Conservation (phyloP, 805 yeast genomes). For the Candida yuanshanica region DNA sequence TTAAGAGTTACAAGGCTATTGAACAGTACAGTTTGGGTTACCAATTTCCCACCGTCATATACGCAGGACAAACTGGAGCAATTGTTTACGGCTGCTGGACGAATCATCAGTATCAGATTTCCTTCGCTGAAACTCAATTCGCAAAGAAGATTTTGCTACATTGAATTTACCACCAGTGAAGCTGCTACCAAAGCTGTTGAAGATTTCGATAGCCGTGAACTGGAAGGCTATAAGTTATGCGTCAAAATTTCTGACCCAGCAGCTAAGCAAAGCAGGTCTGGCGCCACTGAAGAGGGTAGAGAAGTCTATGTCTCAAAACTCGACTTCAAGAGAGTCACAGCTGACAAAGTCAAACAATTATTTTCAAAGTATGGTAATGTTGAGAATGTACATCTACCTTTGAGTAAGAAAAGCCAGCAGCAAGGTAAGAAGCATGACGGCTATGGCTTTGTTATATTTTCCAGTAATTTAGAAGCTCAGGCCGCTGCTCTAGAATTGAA, state of each 20-base stretch:
- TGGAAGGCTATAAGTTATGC: slow-evolving; percentile 37
- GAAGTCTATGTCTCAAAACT: slow-evolving; percentile 53
- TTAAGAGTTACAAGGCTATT: slow-evolving; percentile 41
- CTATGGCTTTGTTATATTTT: slow-evolving; percentile 57
- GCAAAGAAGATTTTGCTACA: slow-evolving; percentile 67
- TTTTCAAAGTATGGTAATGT: slow-evolving; percentile 49
- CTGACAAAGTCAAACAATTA: slow-evolving; percentile 30
- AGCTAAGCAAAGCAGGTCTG: slow-evolving; percentile 34
- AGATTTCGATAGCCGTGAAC: slow-evolving; percentile 32
- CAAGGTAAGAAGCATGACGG: slow-evolving; percentile 43
- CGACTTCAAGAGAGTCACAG: slow-evolving; percentile 38
- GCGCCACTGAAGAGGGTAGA: slow-evolving; percentile 46
- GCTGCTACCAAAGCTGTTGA: slow-evolving; percentile 40
- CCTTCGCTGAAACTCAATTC: slow-evolving; percentile 56
- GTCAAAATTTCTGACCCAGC: slow-evolving; percentile 63
- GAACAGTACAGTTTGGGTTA: slow-evolving; percentile 59
- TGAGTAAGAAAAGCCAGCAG: slow-evolving; percentile 22
- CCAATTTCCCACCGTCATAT: slow-evolving; percentile 63
- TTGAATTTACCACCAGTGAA: slow-evolving; percentile 45
- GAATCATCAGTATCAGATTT: slow-evolving; percentile 46
- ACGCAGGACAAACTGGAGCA: slow-evolving; percentile 33
- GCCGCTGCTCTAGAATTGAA: slow-evolving; percentile 45
- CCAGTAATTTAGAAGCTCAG: slow-evolving; percentile 37
- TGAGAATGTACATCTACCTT: slow-evolving; percentile 47
- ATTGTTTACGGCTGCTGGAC: slow-evolving; percentile 37